These are phyloP conservation scores for Saussurea involucrata DNA, from an alignment of 129 eudicot species.

Conservation along the genomic window DNA sequence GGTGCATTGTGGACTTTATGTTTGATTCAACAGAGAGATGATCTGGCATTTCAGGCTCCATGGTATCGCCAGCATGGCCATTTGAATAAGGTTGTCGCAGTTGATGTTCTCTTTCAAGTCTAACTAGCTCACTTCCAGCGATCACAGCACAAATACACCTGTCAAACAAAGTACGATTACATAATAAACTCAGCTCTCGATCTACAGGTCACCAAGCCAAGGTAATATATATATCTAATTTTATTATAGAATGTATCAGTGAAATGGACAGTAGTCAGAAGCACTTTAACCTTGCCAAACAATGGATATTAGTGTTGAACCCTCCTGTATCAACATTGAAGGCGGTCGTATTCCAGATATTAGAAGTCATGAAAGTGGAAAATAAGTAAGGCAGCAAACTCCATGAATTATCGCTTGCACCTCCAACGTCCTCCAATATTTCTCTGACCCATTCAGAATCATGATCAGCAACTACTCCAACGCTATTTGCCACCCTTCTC, in stretches of 20 bases:
- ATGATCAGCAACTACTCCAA: constrained; percentile 58
- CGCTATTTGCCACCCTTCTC: constrained; percentile 78
- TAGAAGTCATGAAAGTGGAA: constrained; percentile 86
- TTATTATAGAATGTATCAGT: not conserved
- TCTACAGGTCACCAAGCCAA: not conserved
- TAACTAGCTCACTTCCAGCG: constrained; percentile 88
- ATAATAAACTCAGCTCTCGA: not conserved
- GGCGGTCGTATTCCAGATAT: constrained; percentile 82
- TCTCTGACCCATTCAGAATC: constrained; percentile 87
- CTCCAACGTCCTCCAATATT: constrained; percentile 84
- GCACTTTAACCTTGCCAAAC: constrained; percentile 76
- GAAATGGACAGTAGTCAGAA: not conserved
- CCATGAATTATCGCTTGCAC: constrained; percentile 88
- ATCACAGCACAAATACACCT: constrained; percentile 94
- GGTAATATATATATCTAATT: not conserved
- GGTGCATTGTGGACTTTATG: constrained; percentile 77
- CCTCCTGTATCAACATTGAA: constrained; percentile 97
- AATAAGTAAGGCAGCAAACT: constrained; percentile 83
- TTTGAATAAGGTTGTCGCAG: constrained; percentile 52
- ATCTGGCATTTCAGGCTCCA: constrained; percentile 56
- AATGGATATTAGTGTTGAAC: constrained; percentile 85
- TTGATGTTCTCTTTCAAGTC: constrained; percentile 77
- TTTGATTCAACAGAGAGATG: constrained; percentile 64
- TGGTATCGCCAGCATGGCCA: constrained; percentile 57
- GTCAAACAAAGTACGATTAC: constrained; percentile 15